Evolutionary conservation across 768 basidiomycete species (phyloP).

Genomic region (Suillus subalutaceus): DNA sequence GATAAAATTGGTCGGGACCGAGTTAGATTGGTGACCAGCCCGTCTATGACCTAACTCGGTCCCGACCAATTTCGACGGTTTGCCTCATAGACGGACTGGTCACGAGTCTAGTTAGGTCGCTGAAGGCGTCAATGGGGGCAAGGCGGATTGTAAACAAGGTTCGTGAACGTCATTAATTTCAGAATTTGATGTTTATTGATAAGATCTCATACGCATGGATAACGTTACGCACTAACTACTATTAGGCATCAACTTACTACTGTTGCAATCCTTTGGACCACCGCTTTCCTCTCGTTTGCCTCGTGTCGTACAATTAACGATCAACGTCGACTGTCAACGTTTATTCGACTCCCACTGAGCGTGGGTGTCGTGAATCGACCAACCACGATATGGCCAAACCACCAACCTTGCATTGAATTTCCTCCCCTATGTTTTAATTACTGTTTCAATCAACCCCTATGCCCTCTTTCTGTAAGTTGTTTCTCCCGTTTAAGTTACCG

Average conservation of each 20-base stretch:
- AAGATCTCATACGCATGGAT: background rate
- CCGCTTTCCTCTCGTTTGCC: background rate
- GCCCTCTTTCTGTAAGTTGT: conserved; percentile 33
- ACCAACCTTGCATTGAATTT: background rate
- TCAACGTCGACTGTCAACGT: background rate
- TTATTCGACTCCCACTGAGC: too few relatives aligned
- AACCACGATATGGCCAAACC: too few relatives aligned
- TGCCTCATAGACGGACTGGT: too few relatives aligned
- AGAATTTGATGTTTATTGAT: too few relatives aligned
- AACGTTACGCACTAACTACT: background rate
- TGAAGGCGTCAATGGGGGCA: background rate
- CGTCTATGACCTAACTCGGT: too few relatives aligned
- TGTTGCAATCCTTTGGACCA: too few relatives aligned
- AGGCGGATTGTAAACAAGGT: background rate
- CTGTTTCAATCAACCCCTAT: conserved; percentile 20
- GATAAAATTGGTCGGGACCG: background rate
- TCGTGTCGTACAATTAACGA: too few relatives aligned
- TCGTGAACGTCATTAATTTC: background rate
- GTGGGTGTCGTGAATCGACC: too few relatives aligned
- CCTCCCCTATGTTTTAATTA: background rate
- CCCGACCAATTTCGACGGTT: too few relatives aligned
- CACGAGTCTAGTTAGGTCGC: background rate
- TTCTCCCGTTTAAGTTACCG: conserved; percentile 32
- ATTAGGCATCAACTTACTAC: too few relatives aligned
- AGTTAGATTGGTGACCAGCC: background rate